A percentile compares a stretch with the other conserved stretches of the same genome.
phyloP scores from a whole-genome alignment of 2,329 filamentous ascomycete genomes.

The Diaporthe destruens region DNA sequence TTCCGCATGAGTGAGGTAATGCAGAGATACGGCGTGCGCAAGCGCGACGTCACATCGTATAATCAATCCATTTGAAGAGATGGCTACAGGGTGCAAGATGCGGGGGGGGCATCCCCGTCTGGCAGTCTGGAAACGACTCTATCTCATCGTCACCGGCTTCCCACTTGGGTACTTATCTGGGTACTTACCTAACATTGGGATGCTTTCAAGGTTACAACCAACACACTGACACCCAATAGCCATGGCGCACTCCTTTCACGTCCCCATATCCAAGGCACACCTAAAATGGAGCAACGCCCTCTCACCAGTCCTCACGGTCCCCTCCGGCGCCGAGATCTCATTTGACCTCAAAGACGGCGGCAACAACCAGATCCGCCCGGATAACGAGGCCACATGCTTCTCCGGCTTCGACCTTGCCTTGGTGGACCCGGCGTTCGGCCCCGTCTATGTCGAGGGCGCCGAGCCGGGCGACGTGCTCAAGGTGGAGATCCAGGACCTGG shows the following conservation, averaged over 20 bases:
- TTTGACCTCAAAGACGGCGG: conserved; percentile 65
- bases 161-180: not conserved
- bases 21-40: not conserved
- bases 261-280: conserved; percentile 52
- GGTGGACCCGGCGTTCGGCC: conserved; percentile 64
- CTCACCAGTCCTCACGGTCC: conserved; percentile 58
- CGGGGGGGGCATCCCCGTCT: not conserved
- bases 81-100: not conserved
- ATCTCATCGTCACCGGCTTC: not conserved
- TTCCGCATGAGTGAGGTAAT: not conserved
- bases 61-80: not conserved
- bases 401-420: conserved; percentile 55
- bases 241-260: conserved; percentile 47
- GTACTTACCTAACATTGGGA: not conserved
- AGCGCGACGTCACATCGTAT: conserved; percentile 8
- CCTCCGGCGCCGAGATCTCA: conserved; percentile 60
- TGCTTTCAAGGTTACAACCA: not conserved
- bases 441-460: conserved; percentile 62
- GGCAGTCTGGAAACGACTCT: not conserved
- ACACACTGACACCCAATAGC: not conserved
- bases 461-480: conserved; percentile 65
- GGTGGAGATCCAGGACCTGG: conserved; percentile 61
- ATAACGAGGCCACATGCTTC: conserved; percentile 56
- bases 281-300: conserved; percentile 63
- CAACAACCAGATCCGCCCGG: conserved; percentile 61